A percentile compares a stretch with the other conserved stretches of the same genome.
These are phyloP conservation scores for Aureobasidium subglaciale DNA, from an alignment of 2,329 filamentous ascomycete species.

Conservation along the genomic window DNA sequence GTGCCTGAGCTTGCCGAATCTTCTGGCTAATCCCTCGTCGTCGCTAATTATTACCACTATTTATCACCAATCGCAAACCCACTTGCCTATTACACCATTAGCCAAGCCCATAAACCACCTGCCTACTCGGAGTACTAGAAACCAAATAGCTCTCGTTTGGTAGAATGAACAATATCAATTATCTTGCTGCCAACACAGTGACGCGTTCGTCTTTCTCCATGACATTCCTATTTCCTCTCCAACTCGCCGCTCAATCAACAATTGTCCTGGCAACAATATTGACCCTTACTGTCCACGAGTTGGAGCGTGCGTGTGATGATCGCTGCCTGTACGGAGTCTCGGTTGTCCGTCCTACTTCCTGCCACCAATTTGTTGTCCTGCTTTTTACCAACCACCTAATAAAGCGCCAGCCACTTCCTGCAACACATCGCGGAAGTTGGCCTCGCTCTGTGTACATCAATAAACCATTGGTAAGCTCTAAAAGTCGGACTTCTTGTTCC, in stretches of 20 bases:
- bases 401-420: background rate
- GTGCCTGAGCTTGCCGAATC: background rate
- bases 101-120: background rate
- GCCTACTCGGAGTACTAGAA: no score
- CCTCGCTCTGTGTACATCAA: no score
- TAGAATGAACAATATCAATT: background rate
- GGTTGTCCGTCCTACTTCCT: background rate
- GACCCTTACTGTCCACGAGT: background rate
- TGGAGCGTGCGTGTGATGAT: background rate
- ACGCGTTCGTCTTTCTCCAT: background rate
- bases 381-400: background rate
- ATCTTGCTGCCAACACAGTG: background rate
- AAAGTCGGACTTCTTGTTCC: no score
- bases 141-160: background rate
- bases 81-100: background rate
- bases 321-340: background rate
- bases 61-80: background rate
- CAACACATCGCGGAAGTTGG: background rate
- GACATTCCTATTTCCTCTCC: background rate
- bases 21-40: background rate
- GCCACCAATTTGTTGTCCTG: background rate
- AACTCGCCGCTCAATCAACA: background rate
- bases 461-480: no score
- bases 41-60: background rate
- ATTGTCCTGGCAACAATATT: conserved; percentile 2